Conservation (phyloP, 129 eudicot genomes). For the Helichrysum umbraculigerum region DNA sequence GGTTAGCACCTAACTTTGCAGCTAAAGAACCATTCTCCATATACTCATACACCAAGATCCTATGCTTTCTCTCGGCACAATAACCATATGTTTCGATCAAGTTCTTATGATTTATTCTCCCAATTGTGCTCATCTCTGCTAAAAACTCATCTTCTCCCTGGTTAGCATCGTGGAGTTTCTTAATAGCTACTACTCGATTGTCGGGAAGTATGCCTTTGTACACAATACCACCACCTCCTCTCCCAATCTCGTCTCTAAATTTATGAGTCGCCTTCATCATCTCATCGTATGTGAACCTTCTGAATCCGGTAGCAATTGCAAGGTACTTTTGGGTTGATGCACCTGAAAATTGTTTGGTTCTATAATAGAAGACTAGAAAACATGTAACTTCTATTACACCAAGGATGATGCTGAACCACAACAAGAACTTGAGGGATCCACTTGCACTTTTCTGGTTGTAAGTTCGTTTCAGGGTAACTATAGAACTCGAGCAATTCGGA, state of each 20-base stretch:
- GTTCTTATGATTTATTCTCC: conserved; percentile 1
- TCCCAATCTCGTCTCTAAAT: background rate
- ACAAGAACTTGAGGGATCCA: conserved; percentile 2
- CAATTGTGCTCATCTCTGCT: background rate
- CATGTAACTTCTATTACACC: conserved; percentile 15
- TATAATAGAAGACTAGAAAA: conserved; percentile 7
- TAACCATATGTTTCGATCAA: background rate
- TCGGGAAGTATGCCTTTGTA: background rate
- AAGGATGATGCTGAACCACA: conserved; percentile 23
- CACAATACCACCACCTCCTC: background rate
- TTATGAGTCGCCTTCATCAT: background rate
- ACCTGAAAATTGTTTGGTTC: background rate
- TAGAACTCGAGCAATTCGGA: background rate
- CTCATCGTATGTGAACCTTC: background rate
- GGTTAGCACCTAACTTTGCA: background rate
- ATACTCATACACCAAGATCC: conserved; percentile 5
- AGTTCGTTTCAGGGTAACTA: background rate
- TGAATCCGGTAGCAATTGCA: conserved; percentile 9
- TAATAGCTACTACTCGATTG: background rate
- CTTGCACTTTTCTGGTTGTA: background rate
- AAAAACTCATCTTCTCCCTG: background rate
- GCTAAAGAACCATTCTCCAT: background rate
- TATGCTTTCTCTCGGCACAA: background rate
- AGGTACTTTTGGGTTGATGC: conserved; percentile 15
- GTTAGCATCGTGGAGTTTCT: conserved; percentile 20